Base-by-base conservation (phyloP, 2,329 filamentous ascomycete species). In the Sclerotinia nivalis region DNA sequence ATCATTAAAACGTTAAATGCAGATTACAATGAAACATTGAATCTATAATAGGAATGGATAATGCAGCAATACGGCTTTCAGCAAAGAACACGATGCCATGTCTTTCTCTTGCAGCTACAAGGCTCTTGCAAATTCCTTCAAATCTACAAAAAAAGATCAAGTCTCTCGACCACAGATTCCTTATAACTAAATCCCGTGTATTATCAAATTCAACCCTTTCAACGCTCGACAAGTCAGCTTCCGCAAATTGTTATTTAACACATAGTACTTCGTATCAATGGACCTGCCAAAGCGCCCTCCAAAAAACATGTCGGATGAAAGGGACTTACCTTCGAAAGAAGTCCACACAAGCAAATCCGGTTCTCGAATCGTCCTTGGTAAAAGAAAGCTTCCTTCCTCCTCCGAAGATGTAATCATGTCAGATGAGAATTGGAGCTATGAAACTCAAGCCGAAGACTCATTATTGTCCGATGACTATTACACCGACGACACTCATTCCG, bases 1-100 rank as follows among this genome's bases (percentile, higher is more conserved):
- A 8, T 8, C 15, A 28, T 8, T 2, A 13, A 43, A 22, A 52
- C 1, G 0, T 0, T 18, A 2, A 40, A 52, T 6, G 0, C 4
- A 5, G 28, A 50, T 40, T 64, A 10, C 2, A 18, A 28, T 40
- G 8, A 8, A 52, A 12, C 4, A 20, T 20, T 20, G 2, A 22
- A 2, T 40, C 22, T 3, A 25, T 3, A 52, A 64, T 10, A 25
- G 34, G 9, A 10, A 31, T 20, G 20, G 18, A 50, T 7, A 25
- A 40, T 15, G 2, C 22, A 25, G 4, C n/a, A 1, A 25, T 50
- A 50, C 60, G 60, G 60, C 25, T 12, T 64, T 25, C 20, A 15
- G 15, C 22, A 18, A 50, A 62, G 10, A 50, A 50, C 13, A 25
- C 9, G 1, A 50, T 25, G 43, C 4, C 25, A 50, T 64, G 10